Base-by-base conservation (phyloP, 495 filamentous ascomycete species). In the Gamarada debralockiae region DNA sequence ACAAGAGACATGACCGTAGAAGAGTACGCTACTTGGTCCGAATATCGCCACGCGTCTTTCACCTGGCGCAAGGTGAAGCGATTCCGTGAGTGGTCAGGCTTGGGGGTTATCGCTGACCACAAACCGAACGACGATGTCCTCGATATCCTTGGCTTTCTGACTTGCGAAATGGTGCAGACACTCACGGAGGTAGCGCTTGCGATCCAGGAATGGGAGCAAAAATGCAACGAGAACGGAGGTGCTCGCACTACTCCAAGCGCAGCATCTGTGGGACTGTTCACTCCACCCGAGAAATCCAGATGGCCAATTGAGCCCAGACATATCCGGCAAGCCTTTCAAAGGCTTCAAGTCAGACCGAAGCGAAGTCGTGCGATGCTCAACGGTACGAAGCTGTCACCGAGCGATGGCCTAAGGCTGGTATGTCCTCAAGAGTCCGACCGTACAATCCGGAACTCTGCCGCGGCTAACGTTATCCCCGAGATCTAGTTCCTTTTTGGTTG, bases 81-180 rank as follows among this genome's bases (percentile, higher is more conserved):
- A 2, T 97, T 97, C 69, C 78, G 88, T 29, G 92, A 97, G 61
- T 97, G 92, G 92, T 92, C 92, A n/a, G 92, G 92, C 10, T 96
- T 97, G 63, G 92, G 90, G 13, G 79, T 89, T 39, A 88, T 97
- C 27, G 96, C 92, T 12, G 92, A 97, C 65, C 85, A 83, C 56
- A 97, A 96, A 71, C 92, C 92, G 0, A 92, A 90, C 54, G 92
- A 97, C 64, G 92, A 97, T 57, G 95, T 97, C 44, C 89, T 97
- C 57, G 92, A 97, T 59, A 96, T 97, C 56, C 76, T 97, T 6
- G 92, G 92, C 1, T 97, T 97, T 69, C 61, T 97, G 60, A 97
- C 92, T 2, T 97, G 95, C 56, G 92, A 97, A 66, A 97, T 96
- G 64, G 92, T 97, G 23, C 92, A 96, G 73, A 92, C 88, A 1